Conservation (phyloP, 2,329 filamentous ascomycete species). For the Trichoderma brevicompactum region DNA sequence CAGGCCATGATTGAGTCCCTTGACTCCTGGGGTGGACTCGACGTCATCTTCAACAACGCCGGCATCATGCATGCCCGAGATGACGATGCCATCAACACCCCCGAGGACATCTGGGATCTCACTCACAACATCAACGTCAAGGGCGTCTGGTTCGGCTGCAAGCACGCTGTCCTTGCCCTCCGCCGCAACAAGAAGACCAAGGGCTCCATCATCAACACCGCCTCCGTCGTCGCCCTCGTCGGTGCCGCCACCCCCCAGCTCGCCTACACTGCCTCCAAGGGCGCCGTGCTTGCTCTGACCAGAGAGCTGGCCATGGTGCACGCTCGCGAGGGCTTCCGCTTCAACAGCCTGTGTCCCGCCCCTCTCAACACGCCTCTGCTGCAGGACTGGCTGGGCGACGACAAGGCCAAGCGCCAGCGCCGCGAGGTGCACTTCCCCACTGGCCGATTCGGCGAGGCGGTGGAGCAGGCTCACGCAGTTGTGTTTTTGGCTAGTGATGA, state of each 20-base stretch:
- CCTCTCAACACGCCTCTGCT: conserved; percentile 90
- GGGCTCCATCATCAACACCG: conserved; percentile 89
- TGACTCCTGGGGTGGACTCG: conserved; percentile 84
- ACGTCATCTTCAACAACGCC: conserved; percentile 96
- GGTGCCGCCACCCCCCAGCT: conserved; percentile 87
- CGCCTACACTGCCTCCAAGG: conserved; percentile 93
- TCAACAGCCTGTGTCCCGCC: conserved; percentile 89
- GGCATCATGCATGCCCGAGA: conserved; percentile 93
- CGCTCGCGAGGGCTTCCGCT: conserved; percentile 83
- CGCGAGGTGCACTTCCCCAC: conserved; percentile 89
- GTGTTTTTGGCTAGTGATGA: conserved; percentile 87
- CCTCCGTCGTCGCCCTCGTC: conserved; percentile 84
- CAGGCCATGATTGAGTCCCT: conserved; percentile 73
- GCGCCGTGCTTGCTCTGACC: conserved; percentile 87
- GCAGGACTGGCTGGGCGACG: conserved; percentile 92
- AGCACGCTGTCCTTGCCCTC: conserved; percentile 84
- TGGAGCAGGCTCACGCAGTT: conserved; percentile 90
- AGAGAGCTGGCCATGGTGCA: conserved; percentile 91
- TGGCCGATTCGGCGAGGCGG: conserved; percentile 88
- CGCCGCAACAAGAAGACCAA: conserved; percentile 78
- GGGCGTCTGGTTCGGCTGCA: conserved; percentile 95
- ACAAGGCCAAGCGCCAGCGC: conserved; percentile 76
- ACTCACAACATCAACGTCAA: conserved; percentile 96
- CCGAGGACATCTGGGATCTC: conserved; percentile 90
- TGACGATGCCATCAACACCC: conserved; percentile 79